These are phyloP conservation scores for Diospyros kaki DNA, from an alignment of 148 eudicot species.

Conservation along the genomic window DNA sequence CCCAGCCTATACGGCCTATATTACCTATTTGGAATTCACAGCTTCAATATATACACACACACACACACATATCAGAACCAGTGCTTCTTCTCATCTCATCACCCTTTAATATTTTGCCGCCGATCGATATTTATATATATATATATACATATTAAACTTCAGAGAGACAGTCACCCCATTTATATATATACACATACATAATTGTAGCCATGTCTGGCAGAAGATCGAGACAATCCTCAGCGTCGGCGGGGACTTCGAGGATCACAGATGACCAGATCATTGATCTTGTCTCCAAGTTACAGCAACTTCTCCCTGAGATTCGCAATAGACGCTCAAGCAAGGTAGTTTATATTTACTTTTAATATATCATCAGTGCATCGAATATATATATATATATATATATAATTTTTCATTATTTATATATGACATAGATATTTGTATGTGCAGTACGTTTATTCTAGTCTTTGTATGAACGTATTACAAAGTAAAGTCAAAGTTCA, in stretches of 20 bases:
- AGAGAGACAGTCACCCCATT: too few species aligned
- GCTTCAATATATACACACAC: too few species aligned
- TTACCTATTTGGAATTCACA: too few species aligned
- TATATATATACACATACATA: neutral
- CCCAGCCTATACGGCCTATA: too few species aligned
- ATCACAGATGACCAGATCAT: constrained; percentile 74
- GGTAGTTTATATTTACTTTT: constrained; percentile 26
- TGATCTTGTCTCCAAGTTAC: constrained; percentile 69
- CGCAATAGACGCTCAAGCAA: constrained; percentile 59
- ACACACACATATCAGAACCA: neutral
- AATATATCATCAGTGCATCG: neutral
- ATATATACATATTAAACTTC: neutral
- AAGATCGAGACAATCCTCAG: constrained; percentile 53
- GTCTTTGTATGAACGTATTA: too few species aligned
- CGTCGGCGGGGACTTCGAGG: constrained; percentile 38
- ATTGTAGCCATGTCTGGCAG: constrained; percentile 52
- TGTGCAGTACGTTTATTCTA: too few species aligned
- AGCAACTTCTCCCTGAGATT: constrained; percentile 80
- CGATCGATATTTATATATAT: neutral
- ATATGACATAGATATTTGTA: too few species aligned
- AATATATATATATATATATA: too few species aligned
- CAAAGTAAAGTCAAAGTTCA: too few species aligned
- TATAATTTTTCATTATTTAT: too few species aligned
- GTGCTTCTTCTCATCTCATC: neutral
- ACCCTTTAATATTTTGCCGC: neutral